phyloP scores from a whole-genome alignment of 2,329 filamentous ascomycete genomes.

The Apiospora aurea region DNA sequence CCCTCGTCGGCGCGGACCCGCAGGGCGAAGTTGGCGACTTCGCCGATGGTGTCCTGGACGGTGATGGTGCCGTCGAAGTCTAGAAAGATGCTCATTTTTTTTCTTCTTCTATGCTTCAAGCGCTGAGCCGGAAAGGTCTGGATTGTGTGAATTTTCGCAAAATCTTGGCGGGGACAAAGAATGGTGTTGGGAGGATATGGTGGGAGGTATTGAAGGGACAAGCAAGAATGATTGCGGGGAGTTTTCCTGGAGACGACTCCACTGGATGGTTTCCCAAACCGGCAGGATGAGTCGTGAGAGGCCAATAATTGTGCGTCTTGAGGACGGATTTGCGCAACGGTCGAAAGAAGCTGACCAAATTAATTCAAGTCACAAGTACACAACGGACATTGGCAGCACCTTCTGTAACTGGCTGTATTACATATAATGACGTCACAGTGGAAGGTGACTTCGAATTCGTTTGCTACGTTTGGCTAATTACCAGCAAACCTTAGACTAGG shows the following conservation, averaged over 20 bases:
- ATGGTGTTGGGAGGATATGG: not conserved
- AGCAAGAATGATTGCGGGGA: not conserved
- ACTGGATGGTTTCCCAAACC: not conserved
- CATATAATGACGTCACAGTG: not conserved
- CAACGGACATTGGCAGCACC: not conserved
- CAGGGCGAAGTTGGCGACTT: conserved; percentile 54
- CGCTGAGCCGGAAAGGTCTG: not conserved
- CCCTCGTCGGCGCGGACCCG: conserved; percentile 36
- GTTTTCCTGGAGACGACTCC: not conserved
- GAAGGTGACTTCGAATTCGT: no score
- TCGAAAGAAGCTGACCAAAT: not conserved
- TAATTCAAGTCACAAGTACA: not conserved
- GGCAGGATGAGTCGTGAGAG: not conserved
- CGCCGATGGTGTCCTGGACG: conserved; percentile 57
- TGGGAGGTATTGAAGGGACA: not conserved
- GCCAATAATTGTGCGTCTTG: not conserved
- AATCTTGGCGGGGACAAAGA: no score
- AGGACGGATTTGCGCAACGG: not conserved
- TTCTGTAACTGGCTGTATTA: not conserved
- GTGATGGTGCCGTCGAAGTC: conserved; percentile 70
- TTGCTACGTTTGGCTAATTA: no score
- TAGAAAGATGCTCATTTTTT: conserved; percentile 56
- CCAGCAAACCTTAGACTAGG: no score
- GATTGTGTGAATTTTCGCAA: no score
- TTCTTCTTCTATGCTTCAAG: not conserved